Evolutionary conservation across 2,329 filamentous ascomycete genomes (phyloP), one percentile per base, ranked within the genome.

Genomic region (Phyllosticta citrichinensis): DNA sequence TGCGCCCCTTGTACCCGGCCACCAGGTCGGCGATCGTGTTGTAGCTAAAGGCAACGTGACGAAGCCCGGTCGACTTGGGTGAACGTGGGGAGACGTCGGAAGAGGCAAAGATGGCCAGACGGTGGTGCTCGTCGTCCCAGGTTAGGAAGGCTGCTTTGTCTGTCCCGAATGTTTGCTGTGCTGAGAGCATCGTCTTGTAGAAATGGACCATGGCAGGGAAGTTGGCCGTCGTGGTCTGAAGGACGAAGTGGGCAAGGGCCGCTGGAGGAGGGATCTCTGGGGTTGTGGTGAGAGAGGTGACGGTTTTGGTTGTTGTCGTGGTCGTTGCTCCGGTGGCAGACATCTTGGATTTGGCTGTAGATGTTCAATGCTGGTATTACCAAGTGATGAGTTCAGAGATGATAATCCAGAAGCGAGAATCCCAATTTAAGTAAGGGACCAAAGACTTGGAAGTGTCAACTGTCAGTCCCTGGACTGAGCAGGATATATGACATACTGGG

Each of bases 91-190:
- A 33, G 2, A 68, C 65, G 2, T 52, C 63, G 0, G 73, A 72
- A 8, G 74, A 40, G 3, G 62, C 57, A 19, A 71, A n/a, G 47
- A 80, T 69, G 14, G 75, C 78, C 30, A 80, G 69, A 47, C 79
- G 77, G 65, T 80, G 79, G 63, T 80, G 78, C 65, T 80, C 78
- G 0, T 77, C 68, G 65, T 80, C 78, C 69, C 77, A 80, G 8
- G 70, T 69, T 33, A 80, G 62, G 63, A 79, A 80, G 0, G 72
- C 35, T n/a, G 50, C 24, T 24, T 14, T 20, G 8, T 68, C 64
- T 52, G 64, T 69, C 35, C 70, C 64, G 60, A 65, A 65, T 27
- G 65, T 62, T 8, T 71, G 62, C 4, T 62, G 65, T 10, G 69
- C 76, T 53, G 73, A 70, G 2, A 77, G 69, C 58, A 77, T 74